These are phyloP conservation scores for Arxiozyma telluris DNA, from an alignment of 1,139 yeast genomes.

Conservation along the genomic window DNA sequence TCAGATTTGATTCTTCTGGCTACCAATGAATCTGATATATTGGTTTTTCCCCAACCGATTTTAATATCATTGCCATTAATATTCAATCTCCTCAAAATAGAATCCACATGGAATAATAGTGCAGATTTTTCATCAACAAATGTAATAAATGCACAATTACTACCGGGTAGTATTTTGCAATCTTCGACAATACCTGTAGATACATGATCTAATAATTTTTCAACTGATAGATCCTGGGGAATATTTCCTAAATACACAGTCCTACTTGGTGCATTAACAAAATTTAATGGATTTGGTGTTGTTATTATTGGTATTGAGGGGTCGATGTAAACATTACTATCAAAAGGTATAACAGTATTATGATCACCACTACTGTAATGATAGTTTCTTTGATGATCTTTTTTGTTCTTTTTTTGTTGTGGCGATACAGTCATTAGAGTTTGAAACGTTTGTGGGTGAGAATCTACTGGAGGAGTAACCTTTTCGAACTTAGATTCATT, in stretches of 20 bases:
- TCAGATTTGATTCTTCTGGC: constrained; percentile 68
- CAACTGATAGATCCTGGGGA: constrained; percentile 71
- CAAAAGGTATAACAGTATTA: constrained; percentile 4
- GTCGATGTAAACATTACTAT: constrained; percentile 16
- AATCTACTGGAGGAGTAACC: not conserved
- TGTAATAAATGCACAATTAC: constrained; percentile 46
- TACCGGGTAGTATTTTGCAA: constrained; percentile 44
- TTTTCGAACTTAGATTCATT: not conserved
- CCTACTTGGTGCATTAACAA: constrained; percentile 55
- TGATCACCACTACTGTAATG: constrained; percentile 10
- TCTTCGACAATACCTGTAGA: constrained; percentile 86
- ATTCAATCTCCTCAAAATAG: constrained; percentile 41
- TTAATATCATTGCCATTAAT: constrained; percentile 46
- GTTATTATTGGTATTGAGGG: constrained; percentile 10
- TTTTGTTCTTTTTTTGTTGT: not conserved
- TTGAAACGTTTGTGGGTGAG: not conserved
- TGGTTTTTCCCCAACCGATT: constrained; percentile 75
- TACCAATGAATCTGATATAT: constrained; percentile 60
- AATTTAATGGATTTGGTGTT: constrained; percentile 24
- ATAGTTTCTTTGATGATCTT: constrained; percentile 9
- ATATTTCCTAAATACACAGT: constrained; percentile 88
- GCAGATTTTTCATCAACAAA: constrained; percentile 48
- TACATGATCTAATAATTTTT: constrained; percentile 80
- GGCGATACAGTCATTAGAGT: not conserved
- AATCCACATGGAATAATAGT: constrained; percentile 50